phyloP scores from a whole-genome alignment of 805 yeast genomes.

The Jamesozyma hellenica region DNA sequence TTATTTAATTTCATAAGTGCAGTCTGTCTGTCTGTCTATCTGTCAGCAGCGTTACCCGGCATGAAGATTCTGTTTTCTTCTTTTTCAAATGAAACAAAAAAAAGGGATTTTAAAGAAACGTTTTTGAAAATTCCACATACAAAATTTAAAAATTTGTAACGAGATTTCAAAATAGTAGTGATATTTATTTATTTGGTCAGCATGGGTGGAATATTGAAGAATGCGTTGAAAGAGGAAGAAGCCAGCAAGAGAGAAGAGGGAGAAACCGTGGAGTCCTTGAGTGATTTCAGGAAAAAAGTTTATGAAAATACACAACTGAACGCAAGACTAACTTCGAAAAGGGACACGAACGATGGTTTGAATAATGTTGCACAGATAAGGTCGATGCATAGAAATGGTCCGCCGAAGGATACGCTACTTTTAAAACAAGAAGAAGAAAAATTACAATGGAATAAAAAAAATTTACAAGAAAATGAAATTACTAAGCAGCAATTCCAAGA shows the following conservation, averaged over 20 bases:
- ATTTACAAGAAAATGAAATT: conserved; percentile 48
- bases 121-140: no score
- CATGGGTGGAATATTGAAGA: conserved; percentile 46
- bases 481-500: conserved; percentile 56
- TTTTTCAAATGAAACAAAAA: no score
- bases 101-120: no score
- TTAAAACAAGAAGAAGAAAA: conserved; percentile 31
- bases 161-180: no score
- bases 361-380: background rate
- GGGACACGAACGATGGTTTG: background rate
- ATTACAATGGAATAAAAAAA: conserved; percentile 78
- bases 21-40: no score
- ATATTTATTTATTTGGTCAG: background rate
- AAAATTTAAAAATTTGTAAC: no score
- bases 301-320: conserved; percentile 70
- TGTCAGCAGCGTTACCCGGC: no score
- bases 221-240: conserved; percentile 30
- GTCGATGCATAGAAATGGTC: background rate
- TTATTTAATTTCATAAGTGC: no score
- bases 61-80: no score
- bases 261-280: conserved; percentile 21
- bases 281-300: conserved; percentile 54
- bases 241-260: conserved; percentile 13
- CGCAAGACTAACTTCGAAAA: conserved; percentile 40
- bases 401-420: conserved; percentile 27